phyloP scores from a whole-genome alignment of 768 basidiomycete species.

The Clavaria fumosa region DNA sequence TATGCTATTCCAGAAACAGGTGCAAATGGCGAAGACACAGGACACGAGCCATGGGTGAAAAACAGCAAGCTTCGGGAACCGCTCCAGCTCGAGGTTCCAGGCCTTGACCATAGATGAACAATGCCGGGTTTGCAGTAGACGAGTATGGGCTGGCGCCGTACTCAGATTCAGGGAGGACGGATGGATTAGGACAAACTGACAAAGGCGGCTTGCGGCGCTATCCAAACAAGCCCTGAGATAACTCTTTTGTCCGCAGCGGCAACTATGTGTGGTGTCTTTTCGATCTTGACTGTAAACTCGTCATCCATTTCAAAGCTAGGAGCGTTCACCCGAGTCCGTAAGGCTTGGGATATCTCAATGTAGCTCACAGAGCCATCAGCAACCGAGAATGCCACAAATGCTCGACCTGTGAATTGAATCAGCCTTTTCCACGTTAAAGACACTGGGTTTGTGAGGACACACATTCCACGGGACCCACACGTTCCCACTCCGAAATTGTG shows the following conservation, averaged over 20 bases:
- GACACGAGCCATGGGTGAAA: slow-evolving; percentile 32
- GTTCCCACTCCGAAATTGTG: slow-evolving; percentile 43
- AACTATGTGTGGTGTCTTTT: slow-evolving; percentile 15
- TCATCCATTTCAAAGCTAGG: slow-evolving; percentile 22
- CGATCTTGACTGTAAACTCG: slow-evolving; percentile 19
- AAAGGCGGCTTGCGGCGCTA: slow-evolving; percentile 23
- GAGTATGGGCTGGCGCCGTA: slow-evolving; percentile 42
- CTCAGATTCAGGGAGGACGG: too few species aligned
- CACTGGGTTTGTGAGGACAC: slow-evolving; percentile 14
- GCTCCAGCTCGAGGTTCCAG: slow-evolving; percentile 27
- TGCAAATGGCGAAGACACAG: slow-evolving; percentile 43
- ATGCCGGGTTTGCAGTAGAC: slow-evolving; percentile 44
- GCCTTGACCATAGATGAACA: slow-evolving; percentile 39
- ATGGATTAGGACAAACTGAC: too few species aligned
- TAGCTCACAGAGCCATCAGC: slow-evolving; percentile 45
- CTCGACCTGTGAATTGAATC: slow-evolving; percentile 30
- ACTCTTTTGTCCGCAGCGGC: slow-evolving; percentile 26
- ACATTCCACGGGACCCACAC: slow-evolving; percentile 27
- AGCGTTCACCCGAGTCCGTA: slow-evolving; percentile 15
- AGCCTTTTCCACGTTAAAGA: slow-evolving; percentile 5
- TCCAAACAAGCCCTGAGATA: slow-evolving; percentile 43
- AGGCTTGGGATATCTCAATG: slow-evolving; percentile 35
- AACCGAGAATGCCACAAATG: slow-evolving; percentile 40
- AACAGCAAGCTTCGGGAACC: slow-evolving; percentile 32
- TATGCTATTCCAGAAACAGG: slow-evolving; percentile 48